These are phyloP conservation scores for Aspergillus costaricaensis DNA, from an alignment of 2,329 filamentous ascomycete genomes.

Conservation along the genomic window DNA sequence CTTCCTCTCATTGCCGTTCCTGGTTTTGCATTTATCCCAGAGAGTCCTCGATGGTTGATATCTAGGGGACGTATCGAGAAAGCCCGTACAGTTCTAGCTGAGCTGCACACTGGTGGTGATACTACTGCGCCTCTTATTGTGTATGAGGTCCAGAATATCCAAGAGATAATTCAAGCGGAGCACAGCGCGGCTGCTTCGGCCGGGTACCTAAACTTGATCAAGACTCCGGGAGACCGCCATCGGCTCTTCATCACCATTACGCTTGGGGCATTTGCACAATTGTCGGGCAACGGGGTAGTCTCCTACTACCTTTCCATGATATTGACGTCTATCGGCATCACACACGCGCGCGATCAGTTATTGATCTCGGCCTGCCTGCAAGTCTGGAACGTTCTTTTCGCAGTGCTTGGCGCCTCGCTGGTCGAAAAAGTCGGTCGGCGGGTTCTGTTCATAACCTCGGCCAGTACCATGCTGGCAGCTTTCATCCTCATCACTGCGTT, in stretches of 20 bases:
- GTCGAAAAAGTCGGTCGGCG: neutral
- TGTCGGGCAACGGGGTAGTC: neutral
- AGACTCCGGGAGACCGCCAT: neutral
- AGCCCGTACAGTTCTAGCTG: neutral
- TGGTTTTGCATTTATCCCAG: neutral
- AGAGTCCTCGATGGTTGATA: neutral
- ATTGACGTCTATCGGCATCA: neutral
- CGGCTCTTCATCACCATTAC: neutral
- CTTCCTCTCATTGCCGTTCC: too few relatives aligned
- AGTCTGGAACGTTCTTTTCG: neutral
- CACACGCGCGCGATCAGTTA: neutral
- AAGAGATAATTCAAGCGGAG: neutral
- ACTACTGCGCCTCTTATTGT: neutral
- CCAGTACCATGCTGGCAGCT: neutral
- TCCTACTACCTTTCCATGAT: neutral
- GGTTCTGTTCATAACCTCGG: neutral
- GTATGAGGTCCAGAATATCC: neutral
- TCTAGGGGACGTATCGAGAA: neutral
- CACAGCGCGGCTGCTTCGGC: neutral
- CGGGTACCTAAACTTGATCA: neutral
- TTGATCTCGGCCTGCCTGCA: neutral
- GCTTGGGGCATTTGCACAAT: neutral
- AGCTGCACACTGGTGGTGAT: neutral
- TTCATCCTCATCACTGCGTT: neutral
- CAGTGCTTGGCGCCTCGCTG: neutral